phyloP scores from a whole-genome alignment of 2,329 filamentous ascomycete species.

The Fusarium setosum region DNA sequence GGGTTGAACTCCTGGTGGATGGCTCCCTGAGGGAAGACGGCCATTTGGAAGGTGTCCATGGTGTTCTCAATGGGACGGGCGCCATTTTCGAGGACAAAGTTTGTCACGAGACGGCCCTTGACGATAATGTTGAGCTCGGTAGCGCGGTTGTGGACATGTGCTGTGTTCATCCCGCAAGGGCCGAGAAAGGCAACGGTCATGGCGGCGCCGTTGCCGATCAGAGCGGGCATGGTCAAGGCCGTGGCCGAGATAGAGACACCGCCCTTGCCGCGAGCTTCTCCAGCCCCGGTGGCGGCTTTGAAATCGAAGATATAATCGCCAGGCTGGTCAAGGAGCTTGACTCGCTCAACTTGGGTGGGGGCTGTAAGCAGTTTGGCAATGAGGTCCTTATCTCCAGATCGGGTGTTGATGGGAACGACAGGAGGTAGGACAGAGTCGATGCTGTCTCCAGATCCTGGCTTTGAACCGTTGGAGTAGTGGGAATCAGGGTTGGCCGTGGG shows the following conservation, averaged over 20 bases:
- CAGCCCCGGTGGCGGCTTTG: constrained; percentile 34
- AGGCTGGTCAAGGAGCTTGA: constrained; percentile 46
- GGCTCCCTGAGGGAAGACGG: constrained; percentile 61
- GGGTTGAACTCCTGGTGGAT: constrained; percentile 65
- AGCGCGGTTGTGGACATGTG: constrained; percentile 60
- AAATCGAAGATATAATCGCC: constrained; percentile 58
- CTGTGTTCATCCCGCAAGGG: constrained; percentile 63
- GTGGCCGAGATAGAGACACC: constrained; percentile 54
- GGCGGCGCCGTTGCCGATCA: constrained; percentile 58
- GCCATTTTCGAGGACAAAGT: constrained; percentile 58
- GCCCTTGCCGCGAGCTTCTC: constrained; percentile 46
- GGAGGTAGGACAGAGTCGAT: constrained; percentile 35
- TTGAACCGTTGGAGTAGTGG: background rate
- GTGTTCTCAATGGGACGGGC: constrained; percentile 51
- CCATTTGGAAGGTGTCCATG: constrained; percentile 55
- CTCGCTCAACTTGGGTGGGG: constrained; percentile 46
- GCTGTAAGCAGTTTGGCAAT: constrained; percentile 45
- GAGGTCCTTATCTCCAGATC: constrained; percentile 40
- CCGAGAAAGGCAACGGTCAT: constrained; percentile 62
- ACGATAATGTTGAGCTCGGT: constrained; percentile 61
- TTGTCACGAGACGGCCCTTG: constrained; percentile 56
- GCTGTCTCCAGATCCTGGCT: background rate
- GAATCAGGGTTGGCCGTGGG: background rate
- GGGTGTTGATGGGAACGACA: constrained; percentile 44
- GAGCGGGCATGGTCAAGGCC: constrained; percentile 61